A percentile compares a stretch with the other conserved stretches of the same genome.
Evolutionary conservation across 164 flowering plant genomes (phyloP).

Genomic region (Tetracentron sinense): DNA sequence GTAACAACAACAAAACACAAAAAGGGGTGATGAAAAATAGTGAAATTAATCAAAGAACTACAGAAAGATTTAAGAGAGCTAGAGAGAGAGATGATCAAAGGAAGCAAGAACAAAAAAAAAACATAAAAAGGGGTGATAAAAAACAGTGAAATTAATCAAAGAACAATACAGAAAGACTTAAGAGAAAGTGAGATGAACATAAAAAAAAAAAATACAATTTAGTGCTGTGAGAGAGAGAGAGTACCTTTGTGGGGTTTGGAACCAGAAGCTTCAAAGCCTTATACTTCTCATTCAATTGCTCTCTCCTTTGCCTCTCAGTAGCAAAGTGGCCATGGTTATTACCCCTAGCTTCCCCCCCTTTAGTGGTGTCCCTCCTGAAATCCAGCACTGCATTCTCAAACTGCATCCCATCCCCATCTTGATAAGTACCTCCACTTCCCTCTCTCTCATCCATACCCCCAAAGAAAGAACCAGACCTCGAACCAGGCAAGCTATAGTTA

Average conservation of each 20-base stretch:
- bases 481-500: slow-evolving; percentile 31
- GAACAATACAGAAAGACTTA: too few relatives aligned
- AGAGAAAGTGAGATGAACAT: too few relatives aligned
- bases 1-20: background rate
- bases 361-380: slow-evolving; percentile 43
- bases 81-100: slow-evolving; percentile 5
- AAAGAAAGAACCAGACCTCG: slow-evolving; percentile 36
- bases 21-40: background rate
- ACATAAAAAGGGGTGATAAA: background rate
- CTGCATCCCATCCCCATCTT: slow-evolving; percentile 36
- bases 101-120: background rate
- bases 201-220: too few relatives aligned
- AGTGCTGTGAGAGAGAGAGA: slow-evolving; percentile 6
- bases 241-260: slow-evolving; percentile 85
- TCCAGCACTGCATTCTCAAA: slow-evolving; percentile 55
- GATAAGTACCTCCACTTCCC: slow-evolving; percentile 25
- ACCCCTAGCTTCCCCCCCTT: slow-evolving; percentile 31
- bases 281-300: slow-evolving; percentile 56
- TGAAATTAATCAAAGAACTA: background rate
- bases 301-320: slow-evolving; percentile 78
- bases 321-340: slow-evolving; percentile 54
- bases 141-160: background rate
- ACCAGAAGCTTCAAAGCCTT: slow-evolving; percentile 48
- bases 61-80: too few relatives aligned
- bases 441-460: slow-evolving; percentile 54